Evolutionary conservation across 192 early-diverging fungal species (phyloP), one percentile per base, ranked within the genome.

Genomic region (Chytriomyces sp.): DNA sequence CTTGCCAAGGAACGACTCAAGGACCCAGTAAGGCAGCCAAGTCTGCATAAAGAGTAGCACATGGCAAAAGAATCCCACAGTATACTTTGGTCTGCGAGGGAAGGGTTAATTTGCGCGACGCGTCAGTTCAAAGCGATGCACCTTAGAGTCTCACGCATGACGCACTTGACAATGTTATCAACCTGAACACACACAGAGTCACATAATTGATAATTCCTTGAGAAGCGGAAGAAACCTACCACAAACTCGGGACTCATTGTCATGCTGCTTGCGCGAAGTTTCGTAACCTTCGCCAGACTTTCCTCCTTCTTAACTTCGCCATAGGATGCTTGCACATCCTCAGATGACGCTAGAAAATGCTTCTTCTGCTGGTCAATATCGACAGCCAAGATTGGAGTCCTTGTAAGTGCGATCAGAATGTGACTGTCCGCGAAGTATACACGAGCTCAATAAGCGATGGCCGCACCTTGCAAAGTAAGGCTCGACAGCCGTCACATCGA

Each of bases 401-500:
- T n/a, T n/a, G n/a, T n/a, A n/a, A n/a, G n/a, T n/a, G n/a, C n/a
- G n/a, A n/a, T n/a, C n/a, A n/a, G n/a, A n/a, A n/a, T n/a, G n/a
- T n/a, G n/a, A n/a, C n/a, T n/a, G n/a, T n/a, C n/a, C n/a, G n/a
- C n/a, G n/a, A n/a, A n/a, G n/a, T n/a, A n/a, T n/a, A n/a, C n/a
- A n/a, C n/a, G n/a, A n/a, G n/a, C n/a, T n/a, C n/a, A n/a, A n/a
- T n/a, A n/a, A n/a, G n/a, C n/a, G 60, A 5, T n/a, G n/a, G n/a
- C n/a, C n/a, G n/a, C n/a, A n/a, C n/a, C n/a, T 6, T 12, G 76
- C 76, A 52, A 77, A 79, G 52, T 60, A 65, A 2, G 78, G 78
- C 60, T 80, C 78, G 44, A 80, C 63, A 25, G 59, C 12, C 10
- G 71, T 39, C 33, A 84, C 85, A 56, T 78, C 66, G 62, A 87